Evolutionary conservation across 23 red algal species (phyloP).

Genomic region (Cyanidium caldarium): DNA sequence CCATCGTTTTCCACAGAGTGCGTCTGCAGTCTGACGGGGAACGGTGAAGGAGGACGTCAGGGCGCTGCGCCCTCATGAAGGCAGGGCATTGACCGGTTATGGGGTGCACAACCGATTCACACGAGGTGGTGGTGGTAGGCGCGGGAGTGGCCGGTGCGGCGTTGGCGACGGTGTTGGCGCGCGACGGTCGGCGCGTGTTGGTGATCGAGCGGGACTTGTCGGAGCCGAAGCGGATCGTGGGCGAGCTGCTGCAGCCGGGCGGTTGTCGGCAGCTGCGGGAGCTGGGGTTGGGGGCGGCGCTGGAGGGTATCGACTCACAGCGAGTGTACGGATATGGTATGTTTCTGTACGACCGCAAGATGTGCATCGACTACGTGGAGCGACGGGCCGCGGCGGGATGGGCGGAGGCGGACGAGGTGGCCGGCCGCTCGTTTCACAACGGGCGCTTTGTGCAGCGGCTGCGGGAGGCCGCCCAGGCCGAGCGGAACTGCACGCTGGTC

Average conservation of each 20-base stretch:
- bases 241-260: slow-evolving; percentile 89
- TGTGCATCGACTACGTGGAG: slow-evolving; percentile 40
- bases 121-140: slow-evolving; percentile 91
- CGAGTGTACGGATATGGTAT: slow-evolving; percentile 72
- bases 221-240: slow-evolving; percentile 75
- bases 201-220: slow-evolving; percentile 62
- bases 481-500: slow-evolving; percentile 34
- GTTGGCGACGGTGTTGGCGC: slow-evolving; percentile 49
- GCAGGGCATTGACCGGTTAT: no score
- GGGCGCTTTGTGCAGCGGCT: slow-evolving; percentile 76
- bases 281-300: slow-evolving; percentile 50
- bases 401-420: background rate
- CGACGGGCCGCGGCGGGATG: background rate
- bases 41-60: no score
- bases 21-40: no score
- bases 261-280: slow-evolving; percentile 32
- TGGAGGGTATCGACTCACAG: slow-evolving; percentile 76
- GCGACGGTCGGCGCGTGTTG: slow-evolving; percentile 57
- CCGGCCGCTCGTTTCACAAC: slow-evolving; percentile 84
- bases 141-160: slow-evolving; percentile 91
- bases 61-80: no score
- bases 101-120: no score
- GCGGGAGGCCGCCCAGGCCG: slow-evolving; percentile 32
- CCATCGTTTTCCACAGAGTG: no score
- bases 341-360: slow-evolving; percentile 43